These are phyloP conservation scores for Aspergillus viridinutans DNA, from an alignment of 2,329 filamentous ascomycete species.

Conservation along the genomic window DNA sequence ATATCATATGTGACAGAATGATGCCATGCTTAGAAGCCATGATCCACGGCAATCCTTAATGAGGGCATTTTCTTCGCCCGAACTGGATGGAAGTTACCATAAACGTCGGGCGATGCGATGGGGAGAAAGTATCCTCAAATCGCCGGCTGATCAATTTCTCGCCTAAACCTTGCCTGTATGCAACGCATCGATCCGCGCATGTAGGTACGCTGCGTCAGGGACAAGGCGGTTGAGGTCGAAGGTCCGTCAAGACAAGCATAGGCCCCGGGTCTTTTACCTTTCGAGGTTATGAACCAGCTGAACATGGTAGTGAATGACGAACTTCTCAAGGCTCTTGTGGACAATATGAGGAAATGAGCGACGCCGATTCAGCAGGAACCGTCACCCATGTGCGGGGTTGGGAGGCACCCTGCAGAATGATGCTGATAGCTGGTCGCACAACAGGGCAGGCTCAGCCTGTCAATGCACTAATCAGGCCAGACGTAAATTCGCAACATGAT, in stretches of 20 bases:
- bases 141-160: not conserved
- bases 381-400: slow-evolving; percentile 15
- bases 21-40: not conserved
- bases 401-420: slow-evolving; percentile 3
- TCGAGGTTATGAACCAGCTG: not conserved
- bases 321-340: not conserved
- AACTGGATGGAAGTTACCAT: not conserved
- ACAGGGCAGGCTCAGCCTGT: not conserved
- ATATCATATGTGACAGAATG: too few relatives aligned
- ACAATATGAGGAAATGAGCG: slow-evolving; percentile 8
- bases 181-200: not conserved
- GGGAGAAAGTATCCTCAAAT: not conserved
- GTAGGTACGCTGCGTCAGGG: not conserved
- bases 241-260: not conserved
- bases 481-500: not conserved
- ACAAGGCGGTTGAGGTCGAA: not conserved
- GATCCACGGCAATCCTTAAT: not conserved
- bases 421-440: not conserved
- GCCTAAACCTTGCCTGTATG: not conserved
- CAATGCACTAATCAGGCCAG: not conserved
- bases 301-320: not conserved
- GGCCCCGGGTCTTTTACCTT: not conserved
- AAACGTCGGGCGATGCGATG: not conserved
- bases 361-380: slow-evolving; percentile 13
- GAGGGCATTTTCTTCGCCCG: not conserved